phyloP scores from a whole-genome alignment of 108 stramenopile species.

The Skeletonema grethae region DNA sequence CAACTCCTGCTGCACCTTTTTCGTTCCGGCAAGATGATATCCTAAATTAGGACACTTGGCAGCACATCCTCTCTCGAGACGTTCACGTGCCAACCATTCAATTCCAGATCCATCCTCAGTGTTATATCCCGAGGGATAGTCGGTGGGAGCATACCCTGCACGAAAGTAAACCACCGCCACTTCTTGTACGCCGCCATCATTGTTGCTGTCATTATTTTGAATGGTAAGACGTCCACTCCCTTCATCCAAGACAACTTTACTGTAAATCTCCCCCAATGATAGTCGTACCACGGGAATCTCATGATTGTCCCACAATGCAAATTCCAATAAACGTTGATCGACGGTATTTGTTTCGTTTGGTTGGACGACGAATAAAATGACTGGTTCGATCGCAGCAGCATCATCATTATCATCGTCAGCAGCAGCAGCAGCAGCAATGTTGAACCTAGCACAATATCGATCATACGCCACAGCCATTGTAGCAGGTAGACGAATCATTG shows the following conservation, averaged over 20 bases:
- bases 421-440: background rate
- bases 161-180: slow-evolving; percentile 93
- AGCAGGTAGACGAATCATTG: slow-evolving; percentile 70
- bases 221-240: slow-evolving; percentile 52
- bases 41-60: slow-evolving; percentile 93
- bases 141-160: slow-evolving; percentile 95
- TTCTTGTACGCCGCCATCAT: slow-evolving; percentile 30
- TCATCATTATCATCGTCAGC: background rate
- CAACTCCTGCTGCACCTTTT: slow-evolving; percentile 98
- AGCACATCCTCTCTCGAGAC: slow-evolving; percentile 81
- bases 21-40: slow-evolving; percentile 97
- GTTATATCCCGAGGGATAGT: slow-evolving; percentile 84
- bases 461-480: slow-evolving; percentile 79
- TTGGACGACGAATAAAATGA: slow-evolving; percentile 94
- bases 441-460: slow-evolving; percentile 57
- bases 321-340: slow-evolving; percentile 95
- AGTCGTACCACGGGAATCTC: slow-evolving; percentile 77
- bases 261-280: slow-evolving; percentile 63
- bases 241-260: slow-evolving; percentile 44
- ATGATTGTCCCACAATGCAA: slow-evolving; percentile 83
- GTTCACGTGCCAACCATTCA: slow-evolving; percentile 90
- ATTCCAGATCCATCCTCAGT: slow-evolving; percentile 41
- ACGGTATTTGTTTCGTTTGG: slow-evolving; percentile 94
- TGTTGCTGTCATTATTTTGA: slow-evolving; percentile 24
- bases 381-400: slow-evolving; percentile 12